These are phyloP conservation scores for Malus hybrid DNA, from an alignment of 331 rosid genomes.

Conservation along the genomic window DNA sequence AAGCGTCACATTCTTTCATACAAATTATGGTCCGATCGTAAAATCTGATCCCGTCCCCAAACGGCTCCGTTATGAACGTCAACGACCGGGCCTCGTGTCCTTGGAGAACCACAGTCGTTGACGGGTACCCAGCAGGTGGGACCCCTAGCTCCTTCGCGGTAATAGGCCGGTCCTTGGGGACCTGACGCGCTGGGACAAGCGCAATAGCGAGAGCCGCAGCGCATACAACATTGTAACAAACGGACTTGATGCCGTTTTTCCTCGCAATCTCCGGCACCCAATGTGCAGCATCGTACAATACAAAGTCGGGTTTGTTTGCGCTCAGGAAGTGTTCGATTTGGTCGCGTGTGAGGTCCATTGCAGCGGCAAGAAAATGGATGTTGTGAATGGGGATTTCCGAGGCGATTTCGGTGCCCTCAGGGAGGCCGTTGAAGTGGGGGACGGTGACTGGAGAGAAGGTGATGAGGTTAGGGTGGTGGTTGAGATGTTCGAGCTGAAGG, in stretches of 20 bases:
- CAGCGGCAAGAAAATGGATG: conserved; percentile 7
- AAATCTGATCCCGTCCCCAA: conserved; percentile 27
- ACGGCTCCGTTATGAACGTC: conserved; percentile 17
- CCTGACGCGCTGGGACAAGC: no score
- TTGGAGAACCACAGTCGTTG: background rate
- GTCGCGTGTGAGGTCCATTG: conserved; percentile 19
- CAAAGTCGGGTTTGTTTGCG: no score
- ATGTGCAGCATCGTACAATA: no score
- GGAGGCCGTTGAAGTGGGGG: conserved; percentile 41
- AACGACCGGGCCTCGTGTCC: conserved; percentile 27
- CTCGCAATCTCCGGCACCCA: no score
- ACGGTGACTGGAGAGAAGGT: conserved; percentile 15
- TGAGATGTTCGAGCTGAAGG: conserved; percentile 12
- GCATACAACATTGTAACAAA: no score
- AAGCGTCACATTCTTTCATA: conserved; percentile 24
- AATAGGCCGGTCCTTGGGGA: background rate
- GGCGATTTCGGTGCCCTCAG: conserved; percentile 27
- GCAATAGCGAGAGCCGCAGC: no score
- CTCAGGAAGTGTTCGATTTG: background rate
- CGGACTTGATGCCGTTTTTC: no score
- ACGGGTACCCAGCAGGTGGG: background rate
- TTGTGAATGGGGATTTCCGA: conserved; percentile 4
- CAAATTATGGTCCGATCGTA: conserved; percentile 23
- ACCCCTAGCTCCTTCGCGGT: background rate
- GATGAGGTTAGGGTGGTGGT: conserved; percentile 30